Conservation (phyloP, 2,329 filamentous ascomycete genomes). For the Sphaceloma murrayae region DNA sequence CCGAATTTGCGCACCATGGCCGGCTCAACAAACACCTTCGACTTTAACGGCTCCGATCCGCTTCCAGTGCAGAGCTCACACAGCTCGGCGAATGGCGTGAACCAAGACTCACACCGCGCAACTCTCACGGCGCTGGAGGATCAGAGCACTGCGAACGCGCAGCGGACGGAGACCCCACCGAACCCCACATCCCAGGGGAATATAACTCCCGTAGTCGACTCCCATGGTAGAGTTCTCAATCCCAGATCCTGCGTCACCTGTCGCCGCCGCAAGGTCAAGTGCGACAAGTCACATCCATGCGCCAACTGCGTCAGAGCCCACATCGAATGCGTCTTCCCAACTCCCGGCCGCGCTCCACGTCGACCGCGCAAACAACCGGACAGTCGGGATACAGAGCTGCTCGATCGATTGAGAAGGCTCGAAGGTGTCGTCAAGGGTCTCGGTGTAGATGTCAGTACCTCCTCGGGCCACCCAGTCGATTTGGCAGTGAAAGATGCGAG, state of each 20-base stretch:
- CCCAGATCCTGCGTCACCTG: constrained; percentile 44
- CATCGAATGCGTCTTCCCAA: constrained; percentile 64
- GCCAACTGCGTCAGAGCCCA: constrained; percentile 62
- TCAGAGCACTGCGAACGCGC: not conserved
- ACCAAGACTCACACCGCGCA: constrained; percentile 2
- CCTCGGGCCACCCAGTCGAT: constrained; percentile 1
- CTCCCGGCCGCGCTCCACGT: constrained; percentile 61
- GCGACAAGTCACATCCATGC: constrained; percentile 69
- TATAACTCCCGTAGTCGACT: constrained; percentile 21
- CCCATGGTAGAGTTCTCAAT: constrained; percentile 29
- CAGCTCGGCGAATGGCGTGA: not conserved
- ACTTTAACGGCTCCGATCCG: constrained; percentile 16
- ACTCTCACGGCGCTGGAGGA: not conserved
- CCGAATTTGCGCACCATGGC: constrained; percentile 1
- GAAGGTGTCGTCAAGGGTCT: constrained; percentile 63
- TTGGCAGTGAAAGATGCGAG: not conserved
- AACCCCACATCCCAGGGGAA: constrained; percentile 4
- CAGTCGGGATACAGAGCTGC: constrained; percentile 48
- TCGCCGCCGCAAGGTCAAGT: constrained; percentile 58
- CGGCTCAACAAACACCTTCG: not conserved
- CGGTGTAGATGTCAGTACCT: constrained; percentile 34
- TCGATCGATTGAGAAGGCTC: constrained; percentile 61
- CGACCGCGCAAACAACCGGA: constrained; percentile 59
- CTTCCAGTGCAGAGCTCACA: constrained; percentile 1
- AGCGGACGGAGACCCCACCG: constrained; percentile 5